Conservation (phyloP, 73 alveolate genomes). For the Paramecium sexaurelia region DNA sequence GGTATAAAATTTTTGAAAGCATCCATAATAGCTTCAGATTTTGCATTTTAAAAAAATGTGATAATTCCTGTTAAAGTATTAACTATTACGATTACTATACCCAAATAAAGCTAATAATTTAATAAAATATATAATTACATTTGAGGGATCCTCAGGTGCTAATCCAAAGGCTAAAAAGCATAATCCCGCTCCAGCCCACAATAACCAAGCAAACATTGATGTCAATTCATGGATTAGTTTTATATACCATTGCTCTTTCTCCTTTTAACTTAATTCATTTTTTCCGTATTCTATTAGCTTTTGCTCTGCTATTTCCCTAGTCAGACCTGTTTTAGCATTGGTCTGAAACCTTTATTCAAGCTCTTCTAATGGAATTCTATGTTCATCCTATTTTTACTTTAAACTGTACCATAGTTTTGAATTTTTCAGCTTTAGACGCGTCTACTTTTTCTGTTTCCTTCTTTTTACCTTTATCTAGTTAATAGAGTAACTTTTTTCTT, state of each 20-base stretch:
- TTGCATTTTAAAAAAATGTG: slow-evolving; percentile 79
- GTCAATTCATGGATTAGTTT: slow-evolving; percentile 77
- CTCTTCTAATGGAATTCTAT: slow-evolving; percentile 61
- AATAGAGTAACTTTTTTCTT: neutral
- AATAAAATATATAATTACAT: neutral
- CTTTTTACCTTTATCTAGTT: neutral
- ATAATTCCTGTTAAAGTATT: slow-evolving; percentile 77
- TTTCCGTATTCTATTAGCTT: slow-evolving; percentile 77
- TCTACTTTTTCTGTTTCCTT: slow-evolving; percentile 6
- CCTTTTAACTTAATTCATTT: slow-evolving; percentile 79
- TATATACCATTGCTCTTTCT: slow-evolving; percentile 78
- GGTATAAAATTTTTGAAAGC: slow-evolving; percentile 79
- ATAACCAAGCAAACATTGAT: slow-evolving; percentile 76
- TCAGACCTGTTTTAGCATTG: slow-evolving; percentile 33
- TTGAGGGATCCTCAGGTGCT: slow-evolving; percentile 76
- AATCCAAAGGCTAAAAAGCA: slow-evolving; percentile 90
- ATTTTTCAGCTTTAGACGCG: slow-evolving; percentile 44
- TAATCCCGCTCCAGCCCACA: slow-evolving; percentile 88
- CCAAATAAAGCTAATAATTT: slow-evolving; percentile 77
- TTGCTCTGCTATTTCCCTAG: slow-evolving; percentile 48
- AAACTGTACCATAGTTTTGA: slow-evolving; percentile 3
- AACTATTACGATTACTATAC: slow-evolving; percentile 84
- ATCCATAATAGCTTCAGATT: slow-evolving; percentile 91
- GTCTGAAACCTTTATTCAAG: slow-evolving; percentile 59
- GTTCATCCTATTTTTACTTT: slow-evolving; percentile 51